Evolutionary conservation across 768 basidiomycete species (phyloP), one percentile per base, ranked within the genome.

Genomic region (Agrocybe pediades): DNA sequence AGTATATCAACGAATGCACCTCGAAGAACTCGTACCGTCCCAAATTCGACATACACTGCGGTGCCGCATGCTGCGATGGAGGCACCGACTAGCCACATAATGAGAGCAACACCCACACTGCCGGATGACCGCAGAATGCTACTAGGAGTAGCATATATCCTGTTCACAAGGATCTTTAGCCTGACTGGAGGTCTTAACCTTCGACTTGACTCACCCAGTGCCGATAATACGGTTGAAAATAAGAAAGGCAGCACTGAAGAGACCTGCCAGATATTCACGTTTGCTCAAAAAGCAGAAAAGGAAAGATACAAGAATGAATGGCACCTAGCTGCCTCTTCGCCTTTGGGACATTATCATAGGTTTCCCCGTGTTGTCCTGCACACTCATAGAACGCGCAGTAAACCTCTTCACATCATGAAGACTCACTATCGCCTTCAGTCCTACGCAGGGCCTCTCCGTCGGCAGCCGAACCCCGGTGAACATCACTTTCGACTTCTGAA

Each of bases 141-240:
- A 44, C 86, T 83, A 0, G 88, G 86, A 0, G 86, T 83, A 11
- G 85, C 86, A 63, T 86, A 90, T 43, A 89, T 87, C 11, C 88
- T 90, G 29, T 46, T 11, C 23, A 47, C 36, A 30, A 48, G 41
- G 39, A 19, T 16, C 20, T 6, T 15, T 26, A 7, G 49, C 30
- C 41, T 7, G 27, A 30, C 19, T 33, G 27, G 16, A 20, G 9
- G 13, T 29, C 19, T 20, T 6, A 20, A 23, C 9, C 20, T n/a
- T 41, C 11, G 13, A 13, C 24, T 3, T 16, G n/a, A n/a, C 71
- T 25, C 53, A 85, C 88, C 88, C 87, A 17, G 86, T 83, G 17
- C 88, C 87, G 25, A 89, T 85, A n/a, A 88, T 77, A 24, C 84
- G 79, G 62, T 90, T 90, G 73, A 89, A 88, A 30, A 90, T 84